These are phyloP conservation scores for Aspergillus cavernicola DNA, from an alignment of 495 filamentous ascomycete species.

Conservation along the genomic window DNA sequence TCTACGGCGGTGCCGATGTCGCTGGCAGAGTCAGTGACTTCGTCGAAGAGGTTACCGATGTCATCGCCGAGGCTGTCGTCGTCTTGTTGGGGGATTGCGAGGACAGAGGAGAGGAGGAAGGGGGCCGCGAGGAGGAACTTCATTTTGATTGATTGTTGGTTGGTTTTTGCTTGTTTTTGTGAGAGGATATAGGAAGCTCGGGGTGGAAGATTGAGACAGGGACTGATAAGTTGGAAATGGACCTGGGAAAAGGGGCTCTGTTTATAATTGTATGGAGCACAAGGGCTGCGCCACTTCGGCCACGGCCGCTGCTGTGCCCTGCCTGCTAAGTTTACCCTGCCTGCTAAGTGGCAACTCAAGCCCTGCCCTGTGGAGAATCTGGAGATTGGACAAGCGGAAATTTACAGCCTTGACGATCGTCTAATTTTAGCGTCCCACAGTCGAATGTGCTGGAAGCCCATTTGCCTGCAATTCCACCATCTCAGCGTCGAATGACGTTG, in stretches of 20 bases:
- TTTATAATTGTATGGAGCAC: too few relatives aligned
- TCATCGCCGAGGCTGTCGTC: background rate
- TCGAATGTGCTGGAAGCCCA: too few relatives aligned
- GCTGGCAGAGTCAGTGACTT: constrained; percentile 10
- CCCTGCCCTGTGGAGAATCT: background rate
- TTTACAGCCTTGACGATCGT: background rate
- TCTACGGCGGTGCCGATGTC: constrained; percentile 9
- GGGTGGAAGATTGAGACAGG: too few relatives aligned
- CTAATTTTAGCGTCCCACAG: constrained; percentile 2
- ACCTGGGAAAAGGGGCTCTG: too few relatives aligned
- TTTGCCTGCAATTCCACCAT: background rate
- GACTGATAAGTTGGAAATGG: too few relatives aligned
- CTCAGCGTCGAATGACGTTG: background rate
- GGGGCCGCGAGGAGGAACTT: constrained; percentile 13
- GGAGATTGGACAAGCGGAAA: background rate
- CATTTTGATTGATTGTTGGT: constrained; percentile 11
- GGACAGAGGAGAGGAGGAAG: constrained; percentile 17
- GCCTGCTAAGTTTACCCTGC: too few relatives aligned
- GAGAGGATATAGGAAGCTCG: background rate
- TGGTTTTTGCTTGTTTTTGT: background rate
- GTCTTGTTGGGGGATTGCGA: constrained; percentile 8
- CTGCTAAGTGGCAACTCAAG: too few relatives aligned
- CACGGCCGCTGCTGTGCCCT: too few relatives aligned
- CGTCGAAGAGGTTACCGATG: constrained; percentile 2
- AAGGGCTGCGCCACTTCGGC: too few relatives aligned